Percentiles rank a stretch among this genome's conserved stretches.
These are phyloP conservation scores for Ophiostoma sp. DNA, from an alignment of 2,329 filamentous ascomycete species.

Conservation along the genomic window DNA sequence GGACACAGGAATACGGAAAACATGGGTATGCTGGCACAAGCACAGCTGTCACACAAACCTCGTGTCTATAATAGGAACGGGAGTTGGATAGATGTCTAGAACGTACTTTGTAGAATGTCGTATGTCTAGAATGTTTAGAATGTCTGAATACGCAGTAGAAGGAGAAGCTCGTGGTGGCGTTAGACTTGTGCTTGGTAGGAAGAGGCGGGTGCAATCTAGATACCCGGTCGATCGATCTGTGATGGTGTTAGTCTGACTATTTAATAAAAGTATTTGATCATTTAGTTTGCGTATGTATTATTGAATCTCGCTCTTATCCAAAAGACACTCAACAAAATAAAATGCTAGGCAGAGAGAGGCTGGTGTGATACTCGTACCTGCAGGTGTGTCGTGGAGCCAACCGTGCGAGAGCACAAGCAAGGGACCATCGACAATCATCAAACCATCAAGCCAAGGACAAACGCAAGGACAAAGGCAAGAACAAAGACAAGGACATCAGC, in stretches of 20 bases:
- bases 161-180: slow-evolving; percentile 4
- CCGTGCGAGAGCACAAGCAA: neutral
- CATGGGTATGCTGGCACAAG: neutral
- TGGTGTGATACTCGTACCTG: slow-evolving; percentile 10
- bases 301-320: neutral
- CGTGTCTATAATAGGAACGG: slow-evolving; percentile 11
- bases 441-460: too few species aligned
- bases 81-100: neutral
- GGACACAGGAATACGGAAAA: slow-evolving; percentile 1
- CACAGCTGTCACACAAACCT: slow-evolving; percentile 5
- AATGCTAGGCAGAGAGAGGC: neutral
- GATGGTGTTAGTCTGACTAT: neutral
- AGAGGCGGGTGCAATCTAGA: neutral
- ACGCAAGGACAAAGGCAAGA: neutral
- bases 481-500: neutral
- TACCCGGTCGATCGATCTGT: neutral
- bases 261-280: too few species aligned
- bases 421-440: neutral
- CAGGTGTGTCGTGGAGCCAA: neutral
- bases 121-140: neutral
- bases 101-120: neutral
- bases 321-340: slow-evolving; percentile 6
- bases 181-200: neutral
- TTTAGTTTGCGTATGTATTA: too few species aligned
- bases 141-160: neutral